Base-by-base conservation (phyloP, 345 rosid species). In the Cardamine chenopodiifolia region DNA sequence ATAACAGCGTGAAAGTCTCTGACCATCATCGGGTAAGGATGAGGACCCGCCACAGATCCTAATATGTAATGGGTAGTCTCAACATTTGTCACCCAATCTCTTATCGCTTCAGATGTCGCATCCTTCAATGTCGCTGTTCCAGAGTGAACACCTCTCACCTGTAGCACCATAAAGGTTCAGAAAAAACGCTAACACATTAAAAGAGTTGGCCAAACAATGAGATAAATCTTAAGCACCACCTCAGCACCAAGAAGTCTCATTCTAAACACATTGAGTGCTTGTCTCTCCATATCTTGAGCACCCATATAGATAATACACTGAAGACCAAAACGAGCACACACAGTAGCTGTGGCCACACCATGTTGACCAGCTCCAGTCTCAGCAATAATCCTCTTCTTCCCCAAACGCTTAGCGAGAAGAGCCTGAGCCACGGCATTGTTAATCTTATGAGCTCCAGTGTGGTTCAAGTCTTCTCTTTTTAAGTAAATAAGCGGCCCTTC, bases 291-390 rank as follows among this genome's bases (percentile, higher is more conserved):
- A 60, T 95, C 97, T 74, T 90, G 91, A 39, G 96, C 97, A 54
- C 97, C 99, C 97, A 95, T 95, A 50, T 92, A 95, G 70, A 92
- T 81, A 55, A 87, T 79, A 64, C 99, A 95, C 74, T 79, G 72
- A 83, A 95, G 71, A 65, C 92, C 96, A 2, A 95, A 92, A 74
- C 91, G 83, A 1, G 99, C 97, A 61, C 97, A 95, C 17, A 90
- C 98, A 5, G 97, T 90, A 13, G 99, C 97, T 7, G 99, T 95
- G 2, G 97, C 98, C 50, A 95, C 98, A 57, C 98, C 99, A 22
- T 95, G 98, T 77, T 95, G 97, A 74, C 97, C 97, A 15, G 99
- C 98, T 12, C 99, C 97, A 37, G 94, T 92, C 74, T 92, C 99
- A 50, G 97, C 97, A 37, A 95, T 91, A 60, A 95, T 92, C 47